Evolutionary conservation across 768 basidiomycete species (phyloP).

Genomic region (Tulasnella sp.): DNA sequence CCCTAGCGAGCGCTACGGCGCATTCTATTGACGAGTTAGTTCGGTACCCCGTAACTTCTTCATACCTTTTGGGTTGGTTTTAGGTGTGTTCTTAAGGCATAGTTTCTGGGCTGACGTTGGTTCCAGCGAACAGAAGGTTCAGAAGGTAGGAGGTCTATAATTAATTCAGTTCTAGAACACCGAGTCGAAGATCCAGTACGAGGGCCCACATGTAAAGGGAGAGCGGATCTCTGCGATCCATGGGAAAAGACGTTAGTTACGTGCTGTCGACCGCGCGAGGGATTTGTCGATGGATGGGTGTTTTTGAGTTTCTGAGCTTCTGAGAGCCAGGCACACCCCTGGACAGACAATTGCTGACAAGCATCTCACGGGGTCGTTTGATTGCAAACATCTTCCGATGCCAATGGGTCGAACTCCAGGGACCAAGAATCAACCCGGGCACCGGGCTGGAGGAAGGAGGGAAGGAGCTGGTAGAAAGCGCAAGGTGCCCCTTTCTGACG

Average conservation of each 20-base stretch:
- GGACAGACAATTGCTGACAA: background rate
- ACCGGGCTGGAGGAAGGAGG: background rate
- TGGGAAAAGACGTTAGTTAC: background rate
- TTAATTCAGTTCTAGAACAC: background rate
- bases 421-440: slow-evolving; percentile 3
- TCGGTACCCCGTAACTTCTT: no score
- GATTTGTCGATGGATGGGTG: background rate
- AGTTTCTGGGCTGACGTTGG: no score
- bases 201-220: background rate
- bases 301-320: no score
- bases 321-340: background rate
- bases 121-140: no score
- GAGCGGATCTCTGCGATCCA: background rate
- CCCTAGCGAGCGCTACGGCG: background rate
- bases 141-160: no score
- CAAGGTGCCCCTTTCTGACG: background rate
- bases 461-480: slow-evolving; percentile 2
- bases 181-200: background rate
- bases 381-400: background rate
- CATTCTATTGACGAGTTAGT: background rate
- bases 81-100: no score
- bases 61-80: no score
- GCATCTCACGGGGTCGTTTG: background rate
- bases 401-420: slow-evolving; percentile 8
- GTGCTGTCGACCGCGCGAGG: background rate